Evolutionary conservation across 331 rosid genomes (phyloP).

Genomic region (Ulmus americana): DNA sequence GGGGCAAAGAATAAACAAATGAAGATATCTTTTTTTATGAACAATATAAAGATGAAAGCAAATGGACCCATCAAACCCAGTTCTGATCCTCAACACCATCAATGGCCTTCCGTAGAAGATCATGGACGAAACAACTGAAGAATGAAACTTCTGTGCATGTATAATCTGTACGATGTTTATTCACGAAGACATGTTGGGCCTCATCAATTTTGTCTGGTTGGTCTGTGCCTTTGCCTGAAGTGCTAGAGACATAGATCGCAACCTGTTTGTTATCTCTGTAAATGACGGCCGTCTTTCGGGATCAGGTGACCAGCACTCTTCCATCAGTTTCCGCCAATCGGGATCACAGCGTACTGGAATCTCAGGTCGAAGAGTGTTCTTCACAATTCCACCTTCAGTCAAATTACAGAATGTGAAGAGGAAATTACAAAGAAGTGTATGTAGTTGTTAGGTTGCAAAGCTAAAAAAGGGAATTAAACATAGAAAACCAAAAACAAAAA

Average conservation of each 20-base stretch:
- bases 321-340: slow-evolving; percentile 63
- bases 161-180: background rate
- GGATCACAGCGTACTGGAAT: slow-evolving; percentile 53
- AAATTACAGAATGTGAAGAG: slow-evolving; percentile 3
- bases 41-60: slow-evolving; percentile 11
- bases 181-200: slow-evolving; percentile 28
- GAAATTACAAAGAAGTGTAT: background rate
- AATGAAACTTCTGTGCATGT: slow-evolving; percentile 3
- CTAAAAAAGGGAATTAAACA: background rate
- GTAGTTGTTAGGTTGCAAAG: background rate
- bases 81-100: slow-evolving; percentile 6
- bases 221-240: slow-evolving; percentile 35
- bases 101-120: slow-evolving; percentile 10
- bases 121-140: slow-evolving; percentile 8
- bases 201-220: slow-evolving; percentile 23
- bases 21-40: slow-evolving; percentile 3
- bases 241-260: slow-evolving; percentile 51
- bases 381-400: slow-evolving; percentile 56
- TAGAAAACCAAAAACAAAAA: background rate
- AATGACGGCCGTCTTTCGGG: slow-evolving; percentile 57
- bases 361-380: slow-evolving; percentile 61
- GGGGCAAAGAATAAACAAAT: slow-evolving; percentile 29
- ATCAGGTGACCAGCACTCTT: slow-evolving; percentile 67
- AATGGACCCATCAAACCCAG: slow-evolving; percentile 13
- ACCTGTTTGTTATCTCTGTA: slow-evolving; percentile 47